These are phyloP conservation scores for Exserohilum turcica DNA, from an alignment of 2,329 filamentous ascomycete genomes.

Conservation along the genomic window DNA sequence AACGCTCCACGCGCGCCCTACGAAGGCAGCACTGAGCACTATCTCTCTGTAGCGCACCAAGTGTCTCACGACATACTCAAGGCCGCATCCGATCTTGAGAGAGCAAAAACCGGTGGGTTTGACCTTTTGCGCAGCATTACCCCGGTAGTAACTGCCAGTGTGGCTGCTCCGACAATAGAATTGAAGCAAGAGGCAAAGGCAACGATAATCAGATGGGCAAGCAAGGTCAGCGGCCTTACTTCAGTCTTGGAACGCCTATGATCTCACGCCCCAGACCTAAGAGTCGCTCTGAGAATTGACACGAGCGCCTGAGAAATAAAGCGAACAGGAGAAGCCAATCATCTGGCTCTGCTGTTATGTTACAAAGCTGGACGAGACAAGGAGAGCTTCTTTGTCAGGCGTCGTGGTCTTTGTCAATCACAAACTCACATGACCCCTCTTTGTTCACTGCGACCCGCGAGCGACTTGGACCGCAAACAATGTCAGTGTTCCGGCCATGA, in stretches of 20 bases:
- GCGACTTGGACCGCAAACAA: too few species aligned
- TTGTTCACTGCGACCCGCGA: neutral
- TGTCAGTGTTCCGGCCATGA: too few species aligned
- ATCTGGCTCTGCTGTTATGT: neutral
- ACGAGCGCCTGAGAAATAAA: neutral
- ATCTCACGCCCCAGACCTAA: neutral
- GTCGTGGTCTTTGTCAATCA: neutral
- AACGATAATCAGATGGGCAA: constrained; percentile 35
- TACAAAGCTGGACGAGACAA: too few species aligned
- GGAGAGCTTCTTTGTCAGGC: neutral
- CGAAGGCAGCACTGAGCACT: constrained; percentile 6
- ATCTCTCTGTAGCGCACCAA: neutral
- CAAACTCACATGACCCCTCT: neutral
- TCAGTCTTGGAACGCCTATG: neutral
- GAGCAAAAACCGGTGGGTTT: neutral
- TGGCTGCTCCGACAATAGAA: constrained; percentile 23
- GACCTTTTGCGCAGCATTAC: constrained; percentile 7
- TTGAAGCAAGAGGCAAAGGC: constrained; percentile 19
- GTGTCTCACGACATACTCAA: neutral
- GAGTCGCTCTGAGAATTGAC: neutral
- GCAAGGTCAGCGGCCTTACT: constrained; percentile 15
- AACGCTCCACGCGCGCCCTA: neutral
- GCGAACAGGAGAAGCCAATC: neutral
- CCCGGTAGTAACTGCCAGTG: constrained; percentile 31
- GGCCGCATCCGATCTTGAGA: neutral